A percentile compares a stretch with the other conserved stretches of the same genome.
phyloP scores from a whole-genome alignment of 176 grass and related monocot species.

The Triticum aestivum region IWGSC_CS_RefSeq_v2.1 NC_057807.1:677719364-677719863 shows the following conservation, averaged over 20 bases:
- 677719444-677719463: too few species aligned
- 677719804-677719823: neutral
- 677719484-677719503: neutral
- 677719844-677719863: neutral
- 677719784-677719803: neutral
- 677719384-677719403: neutral
- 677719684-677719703: neutral
- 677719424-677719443: too few species aligned
- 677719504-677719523: neutral
- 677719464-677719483: neutral
- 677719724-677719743: neutral
- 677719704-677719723: neutral
- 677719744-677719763: neutral
- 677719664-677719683: neutral
- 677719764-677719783: neutral
- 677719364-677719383: neutral
- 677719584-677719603: neutral
- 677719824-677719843: constrained; percentile 6
- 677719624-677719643: neutral
- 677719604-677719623: neutral
- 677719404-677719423: neutral
- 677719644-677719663: neutral
- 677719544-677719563: neutral
- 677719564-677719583: neutral
- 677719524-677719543: neutral